These are phyloP conservation scores for Alternaria longipes DNA, from an alignment of 2,329 filamentous ascomycete genomes.

Conservation along the genomic window DNA sequence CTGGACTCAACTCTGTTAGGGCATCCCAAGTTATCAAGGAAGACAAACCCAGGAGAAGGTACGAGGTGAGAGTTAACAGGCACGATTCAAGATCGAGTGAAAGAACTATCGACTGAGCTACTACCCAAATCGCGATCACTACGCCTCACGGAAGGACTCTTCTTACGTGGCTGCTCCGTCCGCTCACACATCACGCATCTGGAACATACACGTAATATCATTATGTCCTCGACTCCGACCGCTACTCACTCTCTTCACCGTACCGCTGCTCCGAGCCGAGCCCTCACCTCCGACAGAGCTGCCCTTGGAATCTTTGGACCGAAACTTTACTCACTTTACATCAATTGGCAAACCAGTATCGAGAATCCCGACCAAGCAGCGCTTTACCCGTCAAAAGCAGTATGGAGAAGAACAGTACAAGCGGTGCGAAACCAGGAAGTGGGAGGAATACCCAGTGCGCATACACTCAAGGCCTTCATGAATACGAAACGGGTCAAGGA, in stretches of 20 bases:
- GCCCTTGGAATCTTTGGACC: not conserved
- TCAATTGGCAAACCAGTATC: slow-evolving; percentile 2
- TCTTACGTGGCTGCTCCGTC: not conserved
- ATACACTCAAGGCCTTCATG: slow-evolving; percentile 6
- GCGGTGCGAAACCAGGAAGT: not conserved
- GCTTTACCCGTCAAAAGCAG: not conserved
- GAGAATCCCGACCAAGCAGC: not conserved
- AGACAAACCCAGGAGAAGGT: not conserved
- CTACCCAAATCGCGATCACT: not conserved
- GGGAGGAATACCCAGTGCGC: slow-evolving; percentile 2
- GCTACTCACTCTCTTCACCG: not conserved
- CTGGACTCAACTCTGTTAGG: not conserved
- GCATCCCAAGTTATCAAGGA: not conserved
- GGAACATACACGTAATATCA: not conserved
- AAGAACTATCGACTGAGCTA: not conserved
- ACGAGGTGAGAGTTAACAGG: not conserved
- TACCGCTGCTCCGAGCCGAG: not conserved
- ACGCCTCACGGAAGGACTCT: not conserved
- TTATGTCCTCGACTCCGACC: not conserved
- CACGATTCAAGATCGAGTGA: not conserved
- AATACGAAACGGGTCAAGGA: not conserved
- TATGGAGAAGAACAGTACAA: not conserved
- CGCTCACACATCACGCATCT: not conserved
- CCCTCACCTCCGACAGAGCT: not conserved
- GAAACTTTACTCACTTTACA: not conserved